Evolutionary conservation across 2,329 filamentous ascomycete genomes (phyloP).

Genomic region (Akanthomyces uredinophilus): DNA sequence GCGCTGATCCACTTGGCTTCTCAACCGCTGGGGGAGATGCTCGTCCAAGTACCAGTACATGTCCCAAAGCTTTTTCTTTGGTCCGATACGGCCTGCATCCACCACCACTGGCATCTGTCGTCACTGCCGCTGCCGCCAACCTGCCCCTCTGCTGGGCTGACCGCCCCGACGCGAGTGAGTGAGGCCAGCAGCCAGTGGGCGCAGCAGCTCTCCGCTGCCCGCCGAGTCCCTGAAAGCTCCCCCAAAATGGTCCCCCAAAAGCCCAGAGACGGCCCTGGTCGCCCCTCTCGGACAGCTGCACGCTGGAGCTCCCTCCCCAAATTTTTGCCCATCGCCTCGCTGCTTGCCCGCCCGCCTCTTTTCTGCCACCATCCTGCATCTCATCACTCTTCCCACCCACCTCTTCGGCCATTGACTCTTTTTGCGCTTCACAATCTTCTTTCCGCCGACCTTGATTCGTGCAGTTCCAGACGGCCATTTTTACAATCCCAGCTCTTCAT

Average conservation of each 20-base stretch:
- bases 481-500: neutral
- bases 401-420: slow-evolving; percentile 11
- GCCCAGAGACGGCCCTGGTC: neutral
- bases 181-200: neutral
- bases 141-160: slow-evolving; percentile 2
- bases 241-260: neutral
- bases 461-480: neutral
- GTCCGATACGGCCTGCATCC: neutral
- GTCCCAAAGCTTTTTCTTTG: slow-evolving; percentile 17
- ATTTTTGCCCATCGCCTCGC: neutral
- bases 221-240: neutral
- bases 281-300: slow-evolving; percentile 11
- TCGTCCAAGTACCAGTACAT: slow-evolving; percentile 16
- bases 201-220: neutral
- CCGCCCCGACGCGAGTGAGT: neutral
- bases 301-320: slow-evolving; percentile 6
- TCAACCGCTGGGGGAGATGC: slow-evolving; percentile 16
- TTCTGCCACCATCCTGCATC: slow-evolving; percentile 11
- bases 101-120: too few relatives aligned
- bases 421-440: slow-evolving; percentile 6
- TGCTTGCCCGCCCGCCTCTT: slow-evolving; percentile 6
- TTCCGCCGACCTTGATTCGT: neutral
- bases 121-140: neutral
- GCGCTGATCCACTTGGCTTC: slow-evolving; percentile 15
- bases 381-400: slow-evolving; percentile 12